Base-by-base conservation (phyloP, 2,329 filamentous ascomycete species). In the Teratosphaeria gauchensis region DNA sequence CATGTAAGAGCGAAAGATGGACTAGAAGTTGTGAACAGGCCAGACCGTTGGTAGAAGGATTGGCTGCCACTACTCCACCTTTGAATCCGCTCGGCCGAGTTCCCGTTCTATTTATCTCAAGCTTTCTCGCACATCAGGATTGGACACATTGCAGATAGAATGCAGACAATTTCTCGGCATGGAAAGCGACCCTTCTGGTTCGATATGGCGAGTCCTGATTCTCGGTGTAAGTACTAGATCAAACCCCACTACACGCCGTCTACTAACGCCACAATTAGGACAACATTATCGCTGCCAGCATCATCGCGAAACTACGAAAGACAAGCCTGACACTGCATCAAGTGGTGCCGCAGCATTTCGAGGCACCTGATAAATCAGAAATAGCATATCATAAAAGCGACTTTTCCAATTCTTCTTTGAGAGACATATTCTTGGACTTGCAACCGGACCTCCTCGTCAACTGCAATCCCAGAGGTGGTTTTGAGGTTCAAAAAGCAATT, bases 381-480 rank as follows among this genome's bases (percentile, higher is more conserved):
- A 16, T 66, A n/a, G 56, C 56, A 19, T 32, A 63, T 12, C 63
- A 68, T 56, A 61, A 56, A 31, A 68, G 64, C 33, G 69, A 74
- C 54, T 72, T 72, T 58, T 67, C 71, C 11, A n/a, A 59, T 0
- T 19, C 61, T 28, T 70, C 73, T n/a, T 62, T 75, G 12, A 16
- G 59, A 62, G 46, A 61, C 56, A 51, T 71, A 9, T 61, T 67
- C 54, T n/a, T 24, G 7, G 21, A 35, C n/a, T 28, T 64, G 21
- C 51, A 56, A 31, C 66, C 66, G 28, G 64, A 69, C 53, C 55
- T 68, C 51, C 42, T 71, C 48, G 64, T 68, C 61, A 70, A 66
- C 61, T 67, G 66, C 21, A 56, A 55, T 42, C 55, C 63, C 28
- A 62, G 63, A 33, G 68, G 66, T 46, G 61, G 64, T n/a, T 65